Evolutionary conservation across 768 basidiomycete species (phyloP), one percentile per base, ranked within the genome.

Genomic region (Mycena filopes): DNA sequence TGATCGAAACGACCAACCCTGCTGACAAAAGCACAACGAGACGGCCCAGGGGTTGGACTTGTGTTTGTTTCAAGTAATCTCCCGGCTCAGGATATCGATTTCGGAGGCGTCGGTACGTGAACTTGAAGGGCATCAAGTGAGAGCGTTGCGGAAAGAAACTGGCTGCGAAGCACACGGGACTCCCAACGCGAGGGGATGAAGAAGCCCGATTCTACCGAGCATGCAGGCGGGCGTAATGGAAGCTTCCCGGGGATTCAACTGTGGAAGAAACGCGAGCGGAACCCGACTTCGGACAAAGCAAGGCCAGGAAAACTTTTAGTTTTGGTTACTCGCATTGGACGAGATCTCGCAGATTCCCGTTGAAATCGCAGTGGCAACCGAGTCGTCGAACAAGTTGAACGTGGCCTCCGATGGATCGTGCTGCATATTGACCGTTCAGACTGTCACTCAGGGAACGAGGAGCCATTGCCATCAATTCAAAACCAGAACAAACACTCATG

Each of bases 241-340:
- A 66, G 59, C 38, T 46, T n/a, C n/a, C 31, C 28, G 50, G 31
- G 33, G n/a, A 47, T 60, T 60, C 65, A 60, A 56, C 51, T 61
- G 60, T 69, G 67, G 67, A 64, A 68, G 57, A 64, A 53, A 58
- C 51, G 60, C 49, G 48, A n/a, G n/a, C n/a, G 21, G 42, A n/a
- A 60, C 48, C 54, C 55, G 56, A 49, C 45, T 58, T 58, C 47
- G 31, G 48, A 48, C 31, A 41, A n/a, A 26, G 16, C 54, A 58
- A 63, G 49, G 36, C 36, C 10, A 36, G 36, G 36, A 36, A 36
- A 36, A 18, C 46, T 54, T 33, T 67, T 51, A 46, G 63, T 66
- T 68, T 68, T 51, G 67, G 63, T 23, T 63, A 64, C 49, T 68
- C 48, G 48, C 33, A 33, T 48, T 46, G 41, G 41, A 53, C 48